Evolutionary conservation across 1,139 yeast genomes (phyloP).

Genomic region (Lodderomyces elongisporus): DNA sequence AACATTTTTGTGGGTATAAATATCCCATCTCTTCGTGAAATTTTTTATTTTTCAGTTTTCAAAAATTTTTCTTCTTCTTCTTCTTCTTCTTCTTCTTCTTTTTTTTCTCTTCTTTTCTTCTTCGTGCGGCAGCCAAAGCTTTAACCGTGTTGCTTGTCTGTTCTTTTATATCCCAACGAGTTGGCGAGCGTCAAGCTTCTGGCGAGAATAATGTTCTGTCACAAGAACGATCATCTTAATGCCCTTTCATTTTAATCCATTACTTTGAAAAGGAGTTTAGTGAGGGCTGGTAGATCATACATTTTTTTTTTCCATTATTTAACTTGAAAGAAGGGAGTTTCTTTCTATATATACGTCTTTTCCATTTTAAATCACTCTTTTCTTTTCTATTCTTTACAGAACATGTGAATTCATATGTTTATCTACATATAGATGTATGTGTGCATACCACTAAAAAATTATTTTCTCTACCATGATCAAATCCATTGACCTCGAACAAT

Average conservation of each 20-base stretch:
- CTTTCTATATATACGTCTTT: no score
- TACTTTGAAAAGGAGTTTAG: slow-evolving; percentile 20
- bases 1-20: background rate
- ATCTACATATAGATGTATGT: no score
- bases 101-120: slow-evolving; percentile 18
- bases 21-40: background rate
- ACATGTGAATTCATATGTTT: no score
- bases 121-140: slow-evolving; percentile 56
- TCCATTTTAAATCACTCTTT: no score
- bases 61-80: slow-evolving; percentile 2
- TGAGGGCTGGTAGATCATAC: slow-evolving; percentile 54
- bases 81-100: slow-evolving; percentile 1
- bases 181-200: slow-evolving; percentile 52
- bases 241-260: slow-evolving; percentile 35
- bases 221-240: slow-evolving; percentile 39
- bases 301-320: slow-evolving; percentile 13
- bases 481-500: slow-evolving; percentile 48
- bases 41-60: background rate
- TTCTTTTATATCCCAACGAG: slow-evolving; percentile 45
- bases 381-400: background rate
- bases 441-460: no score
- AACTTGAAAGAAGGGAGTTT: no score
- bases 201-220: slow-evolving; percentile 38
- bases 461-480: no score
- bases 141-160: slow-evolving; percentile 55